These are phyloP conservation scores for Cercophora sp. DNA, from an alignment of 495 filamentous ascomycete genomes.

Conservation along the genomic window DNA sequence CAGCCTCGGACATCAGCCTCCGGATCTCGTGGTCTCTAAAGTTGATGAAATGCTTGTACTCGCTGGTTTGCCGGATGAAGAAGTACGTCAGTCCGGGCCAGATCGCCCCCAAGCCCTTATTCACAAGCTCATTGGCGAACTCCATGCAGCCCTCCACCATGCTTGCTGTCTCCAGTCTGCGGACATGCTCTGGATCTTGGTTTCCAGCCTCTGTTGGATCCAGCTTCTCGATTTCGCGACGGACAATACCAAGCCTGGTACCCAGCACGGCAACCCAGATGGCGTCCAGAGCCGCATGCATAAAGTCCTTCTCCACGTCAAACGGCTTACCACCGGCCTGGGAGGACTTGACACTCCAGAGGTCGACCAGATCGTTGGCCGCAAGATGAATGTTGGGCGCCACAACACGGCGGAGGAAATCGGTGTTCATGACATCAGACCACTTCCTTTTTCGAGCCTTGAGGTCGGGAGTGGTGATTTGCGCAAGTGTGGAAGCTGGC, in stretches of 20 bases:
- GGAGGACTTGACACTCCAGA: conserved; percentile 26
- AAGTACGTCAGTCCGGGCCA: background rate
- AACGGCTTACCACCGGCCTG: conserved; percentile 16
- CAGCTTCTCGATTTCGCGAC: conserved; percentile 15
- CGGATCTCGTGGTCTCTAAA: conserved; percentile 18
- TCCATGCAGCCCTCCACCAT: conserved; percentile 5
- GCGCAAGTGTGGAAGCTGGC: conserved; percentile 21
- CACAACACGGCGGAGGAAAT: conserved; percentile 30
- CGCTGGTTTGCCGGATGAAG: conserved; percentile 6
- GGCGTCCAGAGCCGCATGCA: conserved; percentile 29
- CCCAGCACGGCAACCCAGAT: conserved; percentile 34
- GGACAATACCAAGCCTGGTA: conserved; percentile 17
- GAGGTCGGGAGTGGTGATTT: conserved; percentile 24
- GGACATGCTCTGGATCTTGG: background rate
- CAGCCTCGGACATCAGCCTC: conserved; percentile 15
- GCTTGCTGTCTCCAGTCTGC: background rate
- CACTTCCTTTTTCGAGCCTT: conserved; percentile 25
- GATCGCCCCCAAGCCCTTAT: background rate
- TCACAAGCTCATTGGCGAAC: conserved; percentile 7
- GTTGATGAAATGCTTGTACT: conserved; percentile 19
- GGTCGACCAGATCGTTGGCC: conserved; percentile 23
- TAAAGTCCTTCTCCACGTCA: conserved; percentile 24
- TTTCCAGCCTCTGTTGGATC: background rate
- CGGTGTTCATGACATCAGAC: conserved; percentile 29
- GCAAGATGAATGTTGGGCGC: conserved; percentile 27